Base-by-base conservation (phyloP, 208 protist genomes). In the Trypanosoma theileri region DNA sequence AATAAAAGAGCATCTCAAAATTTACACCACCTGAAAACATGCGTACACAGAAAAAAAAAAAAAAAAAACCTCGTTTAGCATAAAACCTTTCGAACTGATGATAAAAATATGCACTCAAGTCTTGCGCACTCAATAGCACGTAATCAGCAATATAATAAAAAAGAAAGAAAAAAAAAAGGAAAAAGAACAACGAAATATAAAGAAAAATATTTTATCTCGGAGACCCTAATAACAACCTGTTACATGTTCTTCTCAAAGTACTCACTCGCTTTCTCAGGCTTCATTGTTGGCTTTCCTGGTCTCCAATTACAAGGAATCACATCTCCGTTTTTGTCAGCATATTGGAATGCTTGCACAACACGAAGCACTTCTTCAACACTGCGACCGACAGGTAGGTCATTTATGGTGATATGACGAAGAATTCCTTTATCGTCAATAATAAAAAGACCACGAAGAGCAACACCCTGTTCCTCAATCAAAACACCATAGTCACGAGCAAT, bases 331-430 rank as follows among this genome's bases (percentile, higher is more conserved):
- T 98, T 84, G 52, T 99, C 98, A 6, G 88, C 81, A 73, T 94
- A 98, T 80, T 98, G 93, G 77, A 99, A 98, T 31, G 97, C 97
- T 72, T 98, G 66, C 12, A 99, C 77, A 3, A 99, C 81, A 51
- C 98, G 95, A 6, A 99, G 80, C 12, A 87, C 85, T 85, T 99
- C 98, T n/a, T 99, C 96, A 8, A 98, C 93, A 65, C 66, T 90
- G 60, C 98, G 81, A 14, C 98, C 98, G 13, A 99, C 97, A 19
- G 96, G 95, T 6, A 98, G 81, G 67, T 99, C 97, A 77, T 99
- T 98, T 59, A 99, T 79, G 16, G 88, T 96, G 21, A 93, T 84
- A 46, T 97, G 91, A 61, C 96, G 89, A 14, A 99, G 79, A 24
- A 96, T 74, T 53, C 94, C 95, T 8, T 98, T 94, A 40, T 80